Evolutionary conservation across 106 monocot genomes (phyloP).

Genomic region (Dendrobium chrysotoxum): DNA sequence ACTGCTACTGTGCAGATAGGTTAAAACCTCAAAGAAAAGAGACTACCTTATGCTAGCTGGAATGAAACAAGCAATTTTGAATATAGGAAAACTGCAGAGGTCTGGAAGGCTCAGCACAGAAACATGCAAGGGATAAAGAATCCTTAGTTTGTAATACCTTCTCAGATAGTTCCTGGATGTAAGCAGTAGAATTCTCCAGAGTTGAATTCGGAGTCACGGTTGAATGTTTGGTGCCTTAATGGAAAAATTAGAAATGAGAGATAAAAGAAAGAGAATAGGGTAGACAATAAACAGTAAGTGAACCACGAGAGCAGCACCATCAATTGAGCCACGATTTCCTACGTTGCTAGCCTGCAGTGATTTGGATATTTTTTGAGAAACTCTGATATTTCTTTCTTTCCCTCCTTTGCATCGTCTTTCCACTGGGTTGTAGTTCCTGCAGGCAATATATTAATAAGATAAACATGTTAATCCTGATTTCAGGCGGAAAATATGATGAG

Average conservation of each 20-base stretch:
- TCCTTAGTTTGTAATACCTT: conserved; percentile 33
- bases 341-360: conserved; percentile 52
- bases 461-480: not conserved
- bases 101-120: not conserved
- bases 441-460: not conserved
- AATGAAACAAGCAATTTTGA: not conserved
- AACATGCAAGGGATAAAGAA: not conserved
- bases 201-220: conserved; percentile 9
- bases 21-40: not conserved
- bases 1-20: not conserved
- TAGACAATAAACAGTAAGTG: not conserved
- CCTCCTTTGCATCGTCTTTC: conserved; percentile 82
- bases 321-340: conserved; percentile 28
- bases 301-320: conserved; percentile 17
- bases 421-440: conserved; percentile 86
- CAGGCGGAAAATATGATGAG: not conserved
- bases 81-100: not conserved
- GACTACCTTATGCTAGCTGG: not conserved
- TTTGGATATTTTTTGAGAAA: conserved; percentile 41
- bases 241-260: not conserved
- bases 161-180: conserved; percentile 43
- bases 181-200: conserved; percentile 15
- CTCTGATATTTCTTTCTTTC: conserved; percentile 44
- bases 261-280: not conserved
- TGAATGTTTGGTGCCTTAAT: conserved; percentile 37